phyloP scores from a whole-genome alignment of 176 grass and related monocot species.

The Luzula sylvatica region DNA sequence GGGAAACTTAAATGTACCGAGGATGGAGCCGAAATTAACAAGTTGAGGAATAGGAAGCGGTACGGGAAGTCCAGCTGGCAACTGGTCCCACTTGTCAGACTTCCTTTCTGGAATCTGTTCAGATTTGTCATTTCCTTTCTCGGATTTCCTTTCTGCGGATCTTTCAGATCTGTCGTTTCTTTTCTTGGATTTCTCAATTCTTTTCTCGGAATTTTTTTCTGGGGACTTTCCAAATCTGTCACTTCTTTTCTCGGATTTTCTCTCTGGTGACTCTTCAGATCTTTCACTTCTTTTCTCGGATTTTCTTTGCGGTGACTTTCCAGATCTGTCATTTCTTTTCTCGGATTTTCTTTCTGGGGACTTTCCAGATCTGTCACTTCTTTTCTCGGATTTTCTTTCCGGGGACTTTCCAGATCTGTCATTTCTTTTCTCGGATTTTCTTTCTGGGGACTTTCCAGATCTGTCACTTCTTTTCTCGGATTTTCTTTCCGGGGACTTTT shows the following conservation, averaged over 20 bases:
- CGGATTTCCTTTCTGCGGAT: background rate
- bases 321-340: conserved; percentile 4
- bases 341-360: conserved; percentile 12
- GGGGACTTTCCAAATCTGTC: conserved; percentile 11
- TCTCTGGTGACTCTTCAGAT: conserved; percentile 6
- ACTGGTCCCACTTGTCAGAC: conserved; percentile 82
- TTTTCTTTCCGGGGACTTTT: conserved; percentile 2
- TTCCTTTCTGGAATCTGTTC: conserved; percentile 19
- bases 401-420: background rate
- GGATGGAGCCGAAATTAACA: conserved; percentile 26
- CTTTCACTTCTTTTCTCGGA: background rate
- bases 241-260: conserved; percentile 9
- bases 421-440: conserved; percentile 4
- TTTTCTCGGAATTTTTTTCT: conserved; percentile 12
- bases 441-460: background rate
- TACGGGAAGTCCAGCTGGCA: conserved; percentile 36
- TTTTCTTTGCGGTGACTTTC: conserved; percentile 11
- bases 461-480: background rate
- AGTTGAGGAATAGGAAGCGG: conserved; percentile 32
- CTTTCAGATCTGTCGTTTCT: background rate
- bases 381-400: conserved; percentile 4
- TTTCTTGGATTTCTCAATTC: background rate
- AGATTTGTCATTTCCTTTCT: conserved; percentile 3
- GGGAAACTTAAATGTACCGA: conserved; percentile 5
- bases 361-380: background rate